A percentile compares a stretch with the other conserved stretches of the same genome.
phyloP scores from a whole-genome alignment of 768 basidiomycete species.

The Lactarius sanguifluus region DNA sequence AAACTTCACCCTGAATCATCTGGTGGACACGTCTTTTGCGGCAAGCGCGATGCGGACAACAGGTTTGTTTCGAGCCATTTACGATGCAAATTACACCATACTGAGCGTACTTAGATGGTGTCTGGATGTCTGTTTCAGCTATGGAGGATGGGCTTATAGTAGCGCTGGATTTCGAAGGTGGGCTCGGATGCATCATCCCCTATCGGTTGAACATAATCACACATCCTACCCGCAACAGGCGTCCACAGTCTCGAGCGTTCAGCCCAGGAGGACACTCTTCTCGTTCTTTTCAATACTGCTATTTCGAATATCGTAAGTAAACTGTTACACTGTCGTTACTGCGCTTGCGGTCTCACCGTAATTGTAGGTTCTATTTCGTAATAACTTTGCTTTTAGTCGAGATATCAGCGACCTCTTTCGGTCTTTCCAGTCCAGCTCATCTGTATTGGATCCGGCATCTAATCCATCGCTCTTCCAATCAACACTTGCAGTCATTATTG shows the following conservation, averaged over 20 bases:
- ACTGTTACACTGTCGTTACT: not conserved
- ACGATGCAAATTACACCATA: not conserved
- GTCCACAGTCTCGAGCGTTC: constrained; percentile 64
- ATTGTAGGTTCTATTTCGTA: constrained; percentile 57
- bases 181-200: not conserved
- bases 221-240: constrained; percentile 35
- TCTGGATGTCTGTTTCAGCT: constrained; percentile 67
- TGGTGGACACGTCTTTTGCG: not conserved
- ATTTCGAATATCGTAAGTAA: constrained; percentile 46
- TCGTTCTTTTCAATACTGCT: not conserved
- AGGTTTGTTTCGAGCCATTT: constrained; percentile 30
- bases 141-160: constrained; percentile 53
- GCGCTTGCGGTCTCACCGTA: not conserved
- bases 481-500: constrained; percentile 59
- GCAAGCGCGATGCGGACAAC: constrained; percentile 44
- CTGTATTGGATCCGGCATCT: constrained; percentile 54
- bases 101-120: constrained; percentile 43
- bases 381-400: constrained; percentile 60
- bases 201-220: not conserved
- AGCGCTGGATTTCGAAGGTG: constrained; percentile 63
- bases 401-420: constrained; percentile 60
- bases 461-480: constrained; percentile 61
- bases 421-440: constrained; percentile 56
- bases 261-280: constrained; percentile 46
- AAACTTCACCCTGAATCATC: not conserved